Percentiles rank a stretch among this genome's conserved stretches.
Conservation (phyloP, 148 eudicot species). For the Linanthus parryae region DNA sequence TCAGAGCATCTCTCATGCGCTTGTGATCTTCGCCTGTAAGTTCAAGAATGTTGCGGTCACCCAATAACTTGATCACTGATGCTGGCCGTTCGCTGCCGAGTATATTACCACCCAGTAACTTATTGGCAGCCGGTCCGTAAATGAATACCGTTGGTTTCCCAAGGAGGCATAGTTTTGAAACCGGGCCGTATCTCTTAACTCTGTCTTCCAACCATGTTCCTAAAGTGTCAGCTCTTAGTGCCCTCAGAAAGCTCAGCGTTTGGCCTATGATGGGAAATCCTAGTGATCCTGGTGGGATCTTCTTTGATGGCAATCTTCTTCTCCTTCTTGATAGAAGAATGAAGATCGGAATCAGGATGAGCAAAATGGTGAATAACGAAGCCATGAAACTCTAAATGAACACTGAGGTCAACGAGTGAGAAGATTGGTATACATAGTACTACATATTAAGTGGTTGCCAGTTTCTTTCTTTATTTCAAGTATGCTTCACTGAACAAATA, state of each 20-base stretch:
- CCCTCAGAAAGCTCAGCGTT: slow-evolving; percentile 6
- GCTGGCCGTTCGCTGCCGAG: slow-evolving; percentile 13
- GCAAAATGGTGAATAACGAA: no score
- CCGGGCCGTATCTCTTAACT: slow-evolving; percentile 10
- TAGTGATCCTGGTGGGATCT: slow-evolving; percentile 15
- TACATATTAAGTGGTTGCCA: no score
- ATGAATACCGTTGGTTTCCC: slow-evolving; percentile 16
- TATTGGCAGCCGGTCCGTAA: slow-evolving; percentile 22
- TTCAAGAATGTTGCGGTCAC: slow-evolving; percentile 13
- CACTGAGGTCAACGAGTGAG: no score
- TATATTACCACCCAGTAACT: slow-evolving; percentile 9
- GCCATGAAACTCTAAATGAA: no score
- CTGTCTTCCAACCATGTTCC: slow-evolving; percentile 11
- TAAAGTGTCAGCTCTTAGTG: slow-evolving; percentile 4
- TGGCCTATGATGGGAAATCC: slow-evolving; percentile 19
- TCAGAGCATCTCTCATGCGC: slow-evolving; percentile 13
- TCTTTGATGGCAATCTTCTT: slow-evolving; percentile 9
- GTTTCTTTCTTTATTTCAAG: no score
- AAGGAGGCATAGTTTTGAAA: slow-evolving; percentile 13
- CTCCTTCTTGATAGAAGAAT: background rate
- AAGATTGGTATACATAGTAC: no score
- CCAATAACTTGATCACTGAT: slow-evolving; percentile 10
- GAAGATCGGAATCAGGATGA: slow-evolving; percentile 1
- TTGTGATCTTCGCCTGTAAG: slow-evolving; percentile 17
- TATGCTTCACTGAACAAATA: no score